These are phyloP conservation scores for Cercophora newfieldiana DNA, from an alignment of 495 filamentous ascomycete species.

Conservation along the genomic window DNA sequence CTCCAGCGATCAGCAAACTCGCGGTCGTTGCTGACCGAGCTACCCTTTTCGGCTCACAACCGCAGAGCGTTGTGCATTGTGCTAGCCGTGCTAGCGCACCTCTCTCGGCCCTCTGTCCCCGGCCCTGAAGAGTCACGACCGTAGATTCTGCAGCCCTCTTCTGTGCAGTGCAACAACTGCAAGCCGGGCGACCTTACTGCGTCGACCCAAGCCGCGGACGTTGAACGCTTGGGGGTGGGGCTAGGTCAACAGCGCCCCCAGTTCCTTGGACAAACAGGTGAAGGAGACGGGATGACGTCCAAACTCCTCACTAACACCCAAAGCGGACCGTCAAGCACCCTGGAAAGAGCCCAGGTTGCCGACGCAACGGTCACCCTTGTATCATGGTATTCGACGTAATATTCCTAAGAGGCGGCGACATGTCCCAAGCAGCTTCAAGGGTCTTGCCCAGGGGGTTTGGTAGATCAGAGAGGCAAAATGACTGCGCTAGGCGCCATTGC, in stretches of 20 bases:
- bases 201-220: neutral
- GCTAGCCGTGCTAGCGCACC: neutral
- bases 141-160: neutral
- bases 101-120: neutral
- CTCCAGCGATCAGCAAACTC: neutral
- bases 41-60: slow-evolving; percentile 5
- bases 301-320: neutral
- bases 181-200: neutral
- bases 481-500: neutral
- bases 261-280: neutral
- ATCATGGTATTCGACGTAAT: no score
- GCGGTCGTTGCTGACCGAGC: slow-evolving; percentile 11
- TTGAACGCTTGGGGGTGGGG: neutral
- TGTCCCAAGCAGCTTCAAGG: no score
- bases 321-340: neutral
- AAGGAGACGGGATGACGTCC: slow-evolving; percentile 2
- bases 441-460: neutral
- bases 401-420: no score
- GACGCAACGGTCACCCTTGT: no score
- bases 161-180: slow-evolving; percentile 2
- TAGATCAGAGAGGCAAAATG: neutral
- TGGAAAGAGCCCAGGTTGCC: no score
- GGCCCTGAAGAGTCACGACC: neutral
- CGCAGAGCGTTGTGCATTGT: neutral
- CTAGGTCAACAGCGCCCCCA: neutral